Evolutionary conservation across 768 basidiomycete species (phyloP).

Genomic region (Hygrocybe punicea): DNA sequence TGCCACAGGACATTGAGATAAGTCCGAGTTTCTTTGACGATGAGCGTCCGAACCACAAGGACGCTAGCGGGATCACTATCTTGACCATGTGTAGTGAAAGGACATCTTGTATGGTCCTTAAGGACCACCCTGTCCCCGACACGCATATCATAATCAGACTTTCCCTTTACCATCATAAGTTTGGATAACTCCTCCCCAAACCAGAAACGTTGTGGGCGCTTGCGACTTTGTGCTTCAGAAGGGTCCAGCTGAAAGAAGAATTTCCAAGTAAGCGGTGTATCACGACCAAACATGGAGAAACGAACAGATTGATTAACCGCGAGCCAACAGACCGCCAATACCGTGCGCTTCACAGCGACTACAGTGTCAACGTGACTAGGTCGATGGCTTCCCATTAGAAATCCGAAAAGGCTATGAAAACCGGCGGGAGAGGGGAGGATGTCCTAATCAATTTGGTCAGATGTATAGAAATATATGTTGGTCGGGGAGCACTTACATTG

Average conservation of each 20-base stretch:
- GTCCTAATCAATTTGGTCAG: constrained; percentile 43
- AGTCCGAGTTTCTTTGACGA: constrained; percentile 71
- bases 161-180: constrained; percentile 59
- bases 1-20: constrained; percentile 80
- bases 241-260: constrained; percentile 52
- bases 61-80: constrained; percentile 43
- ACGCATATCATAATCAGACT: constrained; percentile 60
- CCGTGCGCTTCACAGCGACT: constrained; percentile 68
- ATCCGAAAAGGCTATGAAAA: constrained; percentile 46
- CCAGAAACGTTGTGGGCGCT: constrained; percentile 77
- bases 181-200: constrained; percentile 57
- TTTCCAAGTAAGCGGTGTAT: background rate
- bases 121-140: constrained; percentile 71
- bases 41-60: constrained; percentile 54
- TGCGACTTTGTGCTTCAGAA: constrained; percentile 49
- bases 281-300: constrained; percentile 3
- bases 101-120: constrained; percentile 47
- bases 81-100: constrained; percentile 59
- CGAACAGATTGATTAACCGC: constrained; percentile 82
- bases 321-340: constrained; percentile 80
- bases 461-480: background rate
- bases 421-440: constrained; percentile 54
- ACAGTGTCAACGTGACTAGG: constrained; percentile 57
- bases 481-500: constrained; percentile 42
- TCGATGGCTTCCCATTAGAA: constrained; percentile 43